Evolutionary conservation across 1,284 basidiomycete species (phyloP).

Genomic region (Ceratobasidium papillatum): DNA sequence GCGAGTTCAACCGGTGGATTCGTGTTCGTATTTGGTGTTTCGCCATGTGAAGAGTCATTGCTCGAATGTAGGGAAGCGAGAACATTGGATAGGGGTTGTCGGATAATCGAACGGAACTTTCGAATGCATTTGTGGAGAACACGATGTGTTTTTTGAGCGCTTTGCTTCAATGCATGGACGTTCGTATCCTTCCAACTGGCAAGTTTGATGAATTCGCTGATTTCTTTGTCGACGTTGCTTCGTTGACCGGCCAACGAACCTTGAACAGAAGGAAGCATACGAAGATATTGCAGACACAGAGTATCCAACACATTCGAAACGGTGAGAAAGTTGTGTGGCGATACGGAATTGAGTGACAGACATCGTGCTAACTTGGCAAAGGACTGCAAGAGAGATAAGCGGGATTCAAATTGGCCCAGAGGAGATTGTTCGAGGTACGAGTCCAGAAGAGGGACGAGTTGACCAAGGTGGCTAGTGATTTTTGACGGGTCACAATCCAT

Average conservation of each 20-base stretch:
- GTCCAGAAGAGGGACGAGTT: constrained; percentile 82
- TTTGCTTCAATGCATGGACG: constrained; percentile 91
- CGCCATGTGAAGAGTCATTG: background rate
- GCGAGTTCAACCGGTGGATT: background rate
- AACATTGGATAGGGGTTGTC: constrained; percentile 67
- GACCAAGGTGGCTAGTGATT: constrained; percentile 66
- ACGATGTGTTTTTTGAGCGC: constrained; percentile 89
- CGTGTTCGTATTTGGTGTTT: background rate
- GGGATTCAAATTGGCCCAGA: constrained; percentile 80
- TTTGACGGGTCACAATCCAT: constrained; percentile 47
- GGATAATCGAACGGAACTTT: constrained; percentile 90
- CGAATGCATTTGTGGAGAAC: constrained; percentile 92
- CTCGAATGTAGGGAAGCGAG: background rate
- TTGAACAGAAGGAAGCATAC: constrained; percentile 66
- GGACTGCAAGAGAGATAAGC: constrained; percentile 75
- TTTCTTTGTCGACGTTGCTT: constrained; percentile 77
- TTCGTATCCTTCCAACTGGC: constrained; percentile 99
- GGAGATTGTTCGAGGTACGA: constrained; percentile 82
- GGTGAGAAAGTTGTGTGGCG: constrained; percentile 55
- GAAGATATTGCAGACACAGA: constrained; percentile 71
- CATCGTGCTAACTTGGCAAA: constrained; percentile 60
- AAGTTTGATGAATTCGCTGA: constrained; percentile 88
- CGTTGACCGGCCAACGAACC: constrained; percentile 68
- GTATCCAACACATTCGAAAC: constrained; percentile 72
- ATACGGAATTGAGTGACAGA: constrained; percentile 34